Base-by-base conservation (phyloP, 2,329 filamentous ascomycete genomes). In the Sarocladium strictum region DNA sequence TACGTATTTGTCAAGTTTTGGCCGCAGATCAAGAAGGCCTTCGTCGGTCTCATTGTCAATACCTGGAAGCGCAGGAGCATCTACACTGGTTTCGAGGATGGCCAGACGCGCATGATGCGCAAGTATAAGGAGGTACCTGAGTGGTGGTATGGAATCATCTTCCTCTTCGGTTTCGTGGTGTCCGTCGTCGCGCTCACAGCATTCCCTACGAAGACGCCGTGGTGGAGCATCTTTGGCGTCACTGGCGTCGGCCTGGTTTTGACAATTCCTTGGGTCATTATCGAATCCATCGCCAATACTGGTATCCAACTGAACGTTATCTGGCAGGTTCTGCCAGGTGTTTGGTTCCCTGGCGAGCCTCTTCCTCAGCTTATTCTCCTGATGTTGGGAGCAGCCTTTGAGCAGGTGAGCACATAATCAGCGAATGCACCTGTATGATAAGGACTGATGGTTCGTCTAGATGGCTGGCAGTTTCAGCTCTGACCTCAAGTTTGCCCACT, bases 221-320 rank as follows among this genome's bases (percentile, higher is more conserved):
- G 76, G 71, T 79, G 73, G 69, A 74, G 72, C 0, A 77, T 79
- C 55, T 68, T 81, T 45, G 62, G 78, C n/a, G 66, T 77, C 7
- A 67, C 78, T 15, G 64, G 74, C 33, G 70, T 81, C 55, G 68
- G 76, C 0, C 59, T 67, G 11, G 54, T 78, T 15, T 75, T 76
- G 62, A 72, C 74, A 12, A 65, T 79, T 14, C 76, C 76, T 3
- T 69, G 67, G 59, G 71, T 70, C 38, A 72, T 79, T 47, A 69
- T 80, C 49, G 67, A 74, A 32, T 58, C 57, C 12, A 57, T 58
- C 57, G 76, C 74, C 4, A 76, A 77, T n/a, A 71, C 76, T 5
- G 68, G 74, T 55, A 68, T 78, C 23, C 70, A 70, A 2, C 61
- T 79, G 14, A 78, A 79, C 55, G 74, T 79, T 50, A 68, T 78